Evolutionary conservation across 495 filamentous ascomycete species (phyloP).

Genomic region (Xylaria telfairii): DNA sequence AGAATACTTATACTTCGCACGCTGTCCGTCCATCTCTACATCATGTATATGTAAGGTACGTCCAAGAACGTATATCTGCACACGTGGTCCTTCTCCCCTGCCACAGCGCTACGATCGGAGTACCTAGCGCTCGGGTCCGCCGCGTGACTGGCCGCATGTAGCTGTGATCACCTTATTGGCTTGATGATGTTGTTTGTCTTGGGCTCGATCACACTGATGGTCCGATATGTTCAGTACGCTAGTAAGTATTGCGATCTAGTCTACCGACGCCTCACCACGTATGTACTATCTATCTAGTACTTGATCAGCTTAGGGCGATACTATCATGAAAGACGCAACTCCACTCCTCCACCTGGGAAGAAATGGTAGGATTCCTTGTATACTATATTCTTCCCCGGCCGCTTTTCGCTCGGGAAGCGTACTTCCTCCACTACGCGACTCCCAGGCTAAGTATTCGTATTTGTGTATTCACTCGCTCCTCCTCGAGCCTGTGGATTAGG

Average conservation of each 20-base stretch:
- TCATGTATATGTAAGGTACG: slow-evolving; percentile 14
- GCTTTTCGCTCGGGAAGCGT: neutral
- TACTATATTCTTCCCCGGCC: neutral
- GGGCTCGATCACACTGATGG: neutral
- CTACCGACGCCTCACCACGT: no score
- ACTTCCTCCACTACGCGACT: neutral
- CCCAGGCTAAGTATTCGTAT: neutral
- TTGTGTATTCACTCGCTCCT: no score
- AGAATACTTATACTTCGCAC: no score
- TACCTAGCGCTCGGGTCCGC: slow-evolving; percentile 10
- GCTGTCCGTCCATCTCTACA: neutral
- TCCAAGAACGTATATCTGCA: neutral
- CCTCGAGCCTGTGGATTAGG: neutral
- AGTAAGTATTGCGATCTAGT: neutral
- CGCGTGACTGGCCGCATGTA: slow-evolving; percentile 11
- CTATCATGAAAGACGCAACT: neutral
- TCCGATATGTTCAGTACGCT: neutral
- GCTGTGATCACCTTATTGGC: neutral
- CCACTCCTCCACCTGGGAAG: neutral
- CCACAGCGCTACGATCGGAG: slow-evolving; percentile 8
- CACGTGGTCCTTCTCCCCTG: slow-evolving; percentile 14
- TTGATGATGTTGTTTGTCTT: neutral
- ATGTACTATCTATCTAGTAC: no score
- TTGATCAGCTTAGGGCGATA: neutral
- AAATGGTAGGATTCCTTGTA: slow-evolving; percentile 8